Conservation (phyloP, 805 yeast genomes). For the Suhomyces sp. region DNA sequence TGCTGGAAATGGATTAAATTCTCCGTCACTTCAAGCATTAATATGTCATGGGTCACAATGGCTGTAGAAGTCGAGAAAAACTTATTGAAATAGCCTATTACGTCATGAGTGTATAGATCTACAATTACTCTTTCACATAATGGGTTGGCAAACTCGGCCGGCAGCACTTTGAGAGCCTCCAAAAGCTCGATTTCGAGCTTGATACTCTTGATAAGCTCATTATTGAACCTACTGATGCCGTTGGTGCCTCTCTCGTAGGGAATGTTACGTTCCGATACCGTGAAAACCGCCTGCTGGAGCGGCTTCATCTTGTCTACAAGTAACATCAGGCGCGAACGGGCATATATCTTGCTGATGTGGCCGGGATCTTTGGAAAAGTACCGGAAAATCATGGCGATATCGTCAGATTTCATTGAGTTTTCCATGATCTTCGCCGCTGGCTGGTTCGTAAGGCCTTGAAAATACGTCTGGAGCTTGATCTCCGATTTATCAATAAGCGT, state of each 20-base stretch:
- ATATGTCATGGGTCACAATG: slow-evolving; percentile 24
- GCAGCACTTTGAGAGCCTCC: slow-evolving; percentile 23
- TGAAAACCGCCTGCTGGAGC: slow-evolving; percentile 44
- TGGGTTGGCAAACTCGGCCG: slow-evolving; percentile 8
- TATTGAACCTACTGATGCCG: slow-evolving; percentile 54
- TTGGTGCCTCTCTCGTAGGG: slow-evolving; percentile 62
- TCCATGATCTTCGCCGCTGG: slow-evolving; percentile 37
- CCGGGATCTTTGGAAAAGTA: slow-evolving; percentile 11
- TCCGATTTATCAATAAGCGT: slow-evolving; percentile 58
- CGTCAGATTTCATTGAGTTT: slow-evolving; percentile 31
- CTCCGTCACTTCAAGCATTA: slow-evolving; percentile 47
- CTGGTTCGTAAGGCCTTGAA: slow-evolving; percentile 29
- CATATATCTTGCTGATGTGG: slow-evolving; percentile 12
- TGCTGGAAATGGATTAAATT: slow-evolving; percentile 23
- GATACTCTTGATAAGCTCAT: slow-evolving; percentile 48
- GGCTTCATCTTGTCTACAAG: slow-evolving; percentile 45
- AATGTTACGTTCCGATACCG: slow-evolving; percentile 35
- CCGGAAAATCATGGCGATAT: slow-evolving; percentile 9
- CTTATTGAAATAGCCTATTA: slow-evolving; percentile 13
- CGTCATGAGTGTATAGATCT: slow-evolving; percentile 11
- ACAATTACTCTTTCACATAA: slow-evolving; percentile 8
- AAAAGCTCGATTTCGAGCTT: slow-evolving; percentile 50
- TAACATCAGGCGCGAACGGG: slow-evolving; percentile 23
- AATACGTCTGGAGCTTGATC: slow-evolving; percentile 47
- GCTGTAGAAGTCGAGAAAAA: slow-evolving; percentile 11